Evolutionary conservation across 2,329 filamentous ascomycete genomes (phyloP).

Genomic region (Aspergillus neoniger): DNA sequence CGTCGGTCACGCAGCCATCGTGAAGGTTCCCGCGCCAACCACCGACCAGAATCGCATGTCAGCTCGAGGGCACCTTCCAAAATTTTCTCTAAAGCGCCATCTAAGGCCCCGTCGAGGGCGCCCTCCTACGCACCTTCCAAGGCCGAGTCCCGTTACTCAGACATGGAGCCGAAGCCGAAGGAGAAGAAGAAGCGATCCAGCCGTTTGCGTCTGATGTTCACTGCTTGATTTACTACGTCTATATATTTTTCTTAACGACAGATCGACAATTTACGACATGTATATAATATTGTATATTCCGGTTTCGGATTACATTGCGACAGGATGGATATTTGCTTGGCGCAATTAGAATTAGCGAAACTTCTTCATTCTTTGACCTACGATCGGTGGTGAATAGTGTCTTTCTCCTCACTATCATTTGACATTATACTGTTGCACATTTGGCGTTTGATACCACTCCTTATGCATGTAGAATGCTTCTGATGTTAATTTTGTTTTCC

Average conservation of each 20-base stretch:
- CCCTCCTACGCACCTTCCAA: conserved; percentile 23
- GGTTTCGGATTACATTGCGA: conserved; percentile 2
- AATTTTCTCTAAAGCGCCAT: conserved; percentile 21
- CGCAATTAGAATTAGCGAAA: not conserved
- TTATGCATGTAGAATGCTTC: not conserved
- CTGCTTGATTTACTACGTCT: conserved; percentile 20
- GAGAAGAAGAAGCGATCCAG: conserved; percentile 46
- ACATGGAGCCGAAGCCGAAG: conserved; percentile 31
- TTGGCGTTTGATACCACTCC: conserved; percentile 1
- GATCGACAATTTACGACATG: conserved; percentile 7
- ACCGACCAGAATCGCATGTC: conserved; percentile 21
- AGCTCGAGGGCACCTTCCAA: conserved; percentile 20
- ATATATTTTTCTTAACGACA: not conserved
- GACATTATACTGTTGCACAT: conserved; percentile 1
- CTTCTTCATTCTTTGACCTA: not conserved
- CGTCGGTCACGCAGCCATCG: conserved; percentile 33
- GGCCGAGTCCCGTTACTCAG: conserved; percentile 25
- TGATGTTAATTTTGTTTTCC: not conserved
- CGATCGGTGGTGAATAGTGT: not conserved
- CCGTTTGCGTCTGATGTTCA: conserved; percentile 40
- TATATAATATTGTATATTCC: conserved; percentile 30
- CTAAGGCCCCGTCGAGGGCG: conserved; percentile 20
- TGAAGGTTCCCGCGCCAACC: conserved; percentile 13
- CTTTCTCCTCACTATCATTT: not conserved
- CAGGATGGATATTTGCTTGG: not conserved